Evolutionary conservation across 106 monocot genomes (phyloP).

Genomic region (Dendrobium catenatum): DNA sequence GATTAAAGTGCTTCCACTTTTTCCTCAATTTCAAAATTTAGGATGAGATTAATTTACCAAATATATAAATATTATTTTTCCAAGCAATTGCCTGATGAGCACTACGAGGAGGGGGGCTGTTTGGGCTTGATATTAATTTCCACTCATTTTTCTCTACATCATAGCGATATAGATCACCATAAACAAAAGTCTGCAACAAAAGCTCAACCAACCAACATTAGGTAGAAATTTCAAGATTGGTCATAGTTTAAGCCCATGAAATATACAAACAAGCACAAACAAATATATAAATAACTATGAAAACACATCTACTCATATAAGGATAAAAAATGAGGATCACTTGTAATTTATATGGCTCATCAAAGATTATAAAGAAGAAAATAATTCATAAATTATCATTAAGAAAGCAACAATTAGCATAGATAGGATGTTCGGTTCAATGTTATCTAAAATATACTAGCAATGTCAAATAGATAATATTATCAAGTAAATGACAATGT

Average conservation of each 20-base stretch:
- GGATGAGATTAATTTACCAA: conserved; percentile 42
- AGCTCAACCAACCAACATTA: conserved; percentile 14
- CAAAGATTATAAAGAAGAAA: not conserved
- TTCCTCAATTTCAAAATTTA: not conserved
- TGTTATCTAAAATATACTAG: not conserved
- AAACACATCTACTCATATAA: not conserved
- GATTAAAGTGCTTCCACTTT: not conserved
- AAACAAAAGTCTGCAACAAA: conserved; percentile 85
- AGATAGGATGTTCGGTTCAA: not conserved
- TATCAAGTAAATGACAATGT: not conserved
- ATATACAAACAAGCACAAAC: not conserved
- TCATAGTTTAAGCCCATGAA: not conserved
- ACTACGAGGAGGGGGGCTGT: conserved; percentile 94
- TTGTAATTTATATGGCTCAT: not conserved
- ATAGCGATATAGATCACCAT: conserved; percentile 97
- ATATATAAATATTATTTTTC: conserved; percentile 90
- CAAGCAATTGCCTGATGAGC: conserved; percentile 91
- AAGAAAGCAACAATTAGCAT: not conserved
- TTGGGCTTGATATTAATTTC: conserved; percentile 90
- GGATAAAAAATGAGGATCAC: too few relatives aligned
- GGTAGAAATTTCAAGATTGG: not conserved
- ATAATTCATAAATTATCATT: not conserved
- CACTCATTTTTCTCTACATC: conserved; percentile 96
- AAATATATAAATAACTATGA: not conserved
- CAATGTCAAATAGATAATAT: not conserved